These are phyloP conservation scores for Paecilomyces fulvus DNA, from an alignment of 2,329 filamentous ascomycete species.

Conservation along the genomic window DNA sequence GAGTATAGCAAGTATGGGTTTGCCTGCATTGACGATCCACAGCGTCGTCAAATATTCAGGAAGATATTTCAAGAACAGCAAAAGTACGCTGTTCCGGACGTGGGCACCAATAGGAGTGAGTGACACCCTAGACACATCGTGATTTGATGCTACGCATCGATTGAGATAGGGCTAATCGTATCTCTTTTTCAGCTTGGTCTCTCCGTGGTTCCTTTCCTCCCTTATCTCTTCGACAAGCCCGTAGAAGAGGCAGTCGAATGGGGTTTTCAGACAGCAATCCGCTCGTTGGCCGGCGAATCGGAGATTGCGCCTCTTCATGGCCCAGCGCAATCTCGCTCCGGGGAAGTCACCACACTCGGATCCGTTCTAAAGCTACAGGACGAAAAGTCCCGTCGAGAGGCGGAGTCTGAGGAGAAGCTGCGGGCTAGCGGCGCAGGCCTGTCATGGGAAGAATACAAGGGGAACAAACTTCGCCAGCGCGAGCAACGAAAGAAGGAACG, in stretches of 20 bases:
- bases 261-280: slow-evolving; percentile 64
- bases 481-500: slow-evolving; percentile 18
- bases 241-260: slow-evolving; percentile 73
- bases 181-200: slow-evolving; percentile 50
- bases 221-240: slow-evolving; percentile 79
- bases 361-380: slow-evolving; percentile 13
- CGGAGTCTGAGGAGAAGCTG: background rate
- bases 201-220: slow-evolving; percentile 71
- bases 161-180: background rate
- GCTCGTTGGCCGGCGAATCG: slow-evolving; percentile 66
- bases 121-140: slow-evolving; percentile 7
- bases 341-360: slow-evolving; percentile 13
- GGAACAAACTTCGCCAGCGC: slow-evolving; percentile 17
- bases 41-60: slow-evolving; percentile 87
- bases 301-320: slow-evolving; percentile 43
- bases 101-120: slow-evolving; percentile 88
- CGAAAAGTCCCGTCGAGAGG: slow-evolving; percentile 7
- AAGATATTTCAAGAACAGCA: slow-evolving; percentile 69
- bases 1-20: slow-evolving; percentile 80
- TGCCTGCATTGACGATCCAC: slow-evolving; percentile 91
- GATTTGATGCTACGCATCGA: background rate
- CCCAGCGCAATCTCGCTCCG: slow-evolving; percentile 11
- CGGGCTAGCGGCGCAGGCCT: slow-evolving; percentile 7
- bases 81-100: slow-evolving; percentile 67
- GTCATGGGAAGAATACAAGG: slow-evolving; percentile 29